Percentiles rank a stretch among this genome's conserved stretches.
These are phyloP conservation scores for Thalassiosira exigua DNA, from an alignment of 352 stramenopile genomes.

Conservation along the genomic window DNA sequence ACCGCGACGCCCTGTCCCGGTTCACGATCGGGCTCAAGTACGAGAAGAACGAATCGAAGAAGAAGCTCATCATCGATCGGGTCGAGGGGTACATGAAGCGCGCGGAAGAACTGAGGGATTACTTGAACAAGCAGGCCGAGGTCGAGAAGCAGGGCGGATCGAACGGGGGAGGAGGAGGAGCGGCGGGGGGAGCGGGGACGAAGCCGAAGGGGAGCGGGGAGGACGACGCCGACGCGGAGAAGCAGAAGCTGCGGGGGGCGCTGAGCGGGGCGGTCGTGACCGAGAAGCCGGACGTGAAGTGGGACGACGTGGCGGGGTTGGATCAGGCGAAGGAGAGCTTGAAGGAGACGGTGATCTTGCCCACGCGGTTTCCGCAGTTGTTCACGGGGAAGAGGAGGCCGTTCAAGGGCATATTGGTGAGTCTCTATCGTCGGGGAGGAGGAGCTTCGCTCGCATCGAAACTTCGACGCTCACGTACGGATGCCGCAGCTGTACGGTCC, in stretches of 20 bases:
- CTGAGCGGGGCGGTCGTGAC: slow-evolving; percentile 89
- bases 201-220: slow-evolving; percentile 85
- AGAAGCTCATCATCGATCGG: slow-evolving; percentile 85
- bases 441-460: too few species aligned
- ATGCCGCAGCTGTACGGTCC: not conserved
- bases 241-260: slow-evolving; percentile 93
- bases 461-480: too few species aligned
- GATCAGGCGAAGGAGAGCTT: slow-evolving; percentile 95
- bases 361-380: slow-evolving; percentile 93
- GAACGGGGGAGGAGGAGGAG: slow-evolving; percentile 26
- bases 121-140: slow-evolving; percentile 84
- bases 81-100: slow-evolving; percentile 90
- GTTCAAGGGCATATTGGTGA: slow-evolving; percentile 96
- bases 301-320: slow-evolving; percentile 96
- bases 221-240: slow-evolving; percentile 93
- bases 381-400: slow-evolving; percentile 92
- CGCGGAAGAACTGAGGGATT: slow-evolving; percentile 85
- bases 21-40: slow-evolving; percentile 91
- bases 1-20: slow-evolving; percentile 86
- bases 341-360: slow-evolving; percentile 94
- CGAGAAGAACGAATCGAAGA: slow-evolving; percentile 88
- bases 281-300: slow-evolving; percentile 92
- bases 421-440: too few species aligned
- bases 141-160: slow-evolving; percentile 74
- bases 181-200: slow-evolving; percentile 23